Evolutionary conservation across 768 basidiomycete species (phyloP), one percentile per base, ranked within the genome.

Genomic region (Galerina sulciceps): DNA sequence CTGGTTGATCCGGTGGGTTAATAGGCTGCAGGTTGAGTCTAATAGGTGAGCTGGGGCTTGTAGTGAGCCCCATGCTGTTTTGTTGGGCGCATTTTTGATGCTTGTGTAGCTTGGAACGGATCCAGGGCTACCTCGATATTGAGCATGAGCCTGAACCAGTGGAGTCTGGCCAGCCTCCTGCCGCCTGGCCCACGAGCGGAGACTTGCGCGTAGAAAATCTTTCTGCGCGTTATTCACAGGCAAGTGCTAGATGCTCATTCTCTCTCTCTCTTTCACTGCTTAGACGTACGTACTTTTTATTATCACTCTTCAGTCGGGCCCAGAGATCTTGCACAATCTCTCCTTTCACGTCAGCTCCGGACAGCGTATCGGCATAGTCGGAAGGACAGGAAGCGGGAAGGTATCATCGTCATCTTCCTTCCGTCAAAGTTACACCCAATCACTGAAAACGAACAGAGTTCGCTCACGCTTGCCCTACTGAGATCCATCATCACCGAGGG

Each of bases 121-220:
- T 94, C 1, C 82, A 89, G 56, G 88, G 68, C 6, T 89, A 86
- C 66, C 67, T 87, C 17, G 66, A 74, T 31, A 85, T 87, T 57
- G 86, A 87, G 41, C 83, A 85, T 53, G 86, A 89, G 67, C 76
- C 78, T 5, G 69, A 71, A 55, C 58, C 77, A 1, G 76, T 76
- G 0, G 58, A 69, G 14, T 59, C 68, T 11, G 82, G 81, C n/a
- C 69, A 71, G 36, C 87, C 87, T 2, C 87, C 88, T 2, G 87
- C 87, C 0, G 80, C 85, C 57, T 90, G 88, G 88, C 87, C 88
- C 1, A 74, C 83, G 6, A 83, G 81, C 11, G 88, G 88, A 8
- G 73, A 79, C 36, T 74, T 89, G 40, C 68, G 74, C 3, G 81
- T 83, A 3, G 81, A 86, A 56, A 81, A 82, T 26, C 72, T 89